Evolutionary conservation across 345 rosid species (phyloP).

Genomic region (Sisymbrium irio): DNA sequence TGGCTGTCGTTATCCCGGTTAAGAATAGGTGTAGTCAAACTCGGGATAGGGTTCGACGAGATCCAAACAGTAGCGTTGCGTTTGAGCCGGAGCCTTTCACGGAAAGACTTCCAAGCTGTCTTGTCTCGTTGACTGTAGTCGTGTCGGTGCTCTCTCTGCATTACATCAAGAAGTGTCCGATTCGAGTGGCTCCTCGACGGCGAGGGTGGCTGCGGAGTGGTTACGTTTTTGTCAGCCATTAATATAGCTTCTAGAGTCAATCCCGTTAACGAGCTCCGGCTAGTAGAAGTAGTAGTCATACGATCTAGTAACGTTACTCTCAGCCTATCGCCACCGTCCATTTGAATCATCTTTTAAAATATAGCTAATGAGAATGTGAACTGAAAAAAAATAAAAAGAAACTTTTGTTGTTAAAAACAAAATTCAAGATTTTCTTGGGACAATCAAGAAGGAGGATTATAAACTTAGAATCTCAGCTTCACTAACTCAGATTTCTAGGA

Average conservation of each 20-base stretch:
- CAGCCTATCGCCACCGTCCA: conserved; percentile 36
- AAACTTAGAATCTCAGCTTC: conserved; percentile 15
- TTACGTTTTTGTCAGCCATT: conserved; percentile 28
- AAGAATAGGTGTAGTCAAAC: conserved; percentile 39
- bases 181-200: conserved; percentile 27
- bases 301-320: conserved; percentile 35
- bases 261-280: conserved; percentile 32
- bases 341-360: conserved; percentile 22
- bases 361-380: not conserved
- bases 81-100: conserved; percentile 65
- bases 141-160: conserved; percentile 45
- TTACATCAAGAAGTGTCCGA: conserved; percentile 57
- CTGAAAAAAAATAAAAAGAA: not conserved
- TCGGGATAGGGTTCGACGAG: conserved; percentile 46
- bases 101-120: conserved; percentile 69
- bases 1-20: conserved; percentile 19
- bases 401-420: not conserved
- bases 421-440: conserved; percentile 5
- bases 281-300: conserved; percentile 40
- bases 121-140: conserved; percentile 34
- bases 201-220: conserved; percentile 29
- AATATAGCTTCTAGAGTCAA: conserved; percentile 38
- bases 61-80: conserved; percentile 67
- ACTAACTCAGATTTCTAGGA: conserved; percentile 10
- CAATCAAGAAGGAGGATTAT: not conserved